phyloP scores from a whole-genome alignment of 306 rosid species.

The Chamaecrista fasciculata region DNA sequence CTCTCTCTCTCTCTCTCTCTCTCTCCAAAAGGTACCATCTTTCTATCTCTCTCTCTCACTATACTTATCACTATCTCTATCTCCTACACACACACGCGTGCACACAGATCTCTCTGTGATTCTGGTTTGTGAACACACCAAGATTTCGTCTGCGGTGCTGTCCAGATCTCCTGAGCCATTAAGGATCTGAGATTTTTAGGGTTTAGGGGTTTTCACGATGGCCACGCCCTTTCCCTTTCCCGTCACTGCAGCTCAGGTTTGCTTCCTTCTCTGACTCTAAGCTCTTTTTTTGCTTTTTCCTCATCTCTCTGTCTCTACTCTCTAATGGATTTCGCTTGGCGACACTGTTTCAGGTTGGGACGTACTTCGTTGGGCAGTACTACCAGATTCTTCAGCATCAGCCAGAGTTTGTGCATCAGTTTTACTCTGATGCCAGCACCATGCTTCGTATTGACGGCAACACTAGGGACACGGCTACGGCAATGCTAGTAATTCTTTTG shows the following conservation, averaged over 20 bases:
- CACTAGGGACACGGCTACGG: constrained; percentile 65
- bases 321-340: background rate
- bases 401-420: constrained; percentile 85
- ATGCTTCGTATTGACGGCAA: constrained; percentile 79
- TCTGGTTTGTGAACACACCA: background rate
- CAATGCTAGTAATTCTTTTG: constrained; percentile 67
- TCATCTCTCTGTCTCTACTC: too few species aligned
- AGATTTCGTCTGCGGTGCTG: constrained; percentile 20
- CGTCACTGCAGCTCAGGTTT: constrained; percentile 88
- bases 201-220: constrained; percentile 68
- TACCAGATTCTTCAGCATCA: constrained; percentile 90
- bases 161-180: constrained; percentile 40
- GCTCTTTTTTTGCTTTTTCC: background rate
- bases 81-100: constrained; percentile 3
- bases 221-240: constrained; percentile 77
- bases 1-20: constrained; percentile 22
- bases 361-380: constrained; percentile 95
- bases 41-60: constrained; percentile 17
- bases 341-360: constrained; percentile 63
- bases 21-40: constrained; percentile 6
- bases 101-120: constrained; percentile 5
- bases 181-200: constrained; percentile 52
- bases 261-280: background rate
- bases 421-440: constrained; percentile 91
- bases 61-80: background rate